Evolutionary conservation across 2,329 filamentous ascomycete species (phyloP).

Genomic region (Claviceps digitariae): DNA sequence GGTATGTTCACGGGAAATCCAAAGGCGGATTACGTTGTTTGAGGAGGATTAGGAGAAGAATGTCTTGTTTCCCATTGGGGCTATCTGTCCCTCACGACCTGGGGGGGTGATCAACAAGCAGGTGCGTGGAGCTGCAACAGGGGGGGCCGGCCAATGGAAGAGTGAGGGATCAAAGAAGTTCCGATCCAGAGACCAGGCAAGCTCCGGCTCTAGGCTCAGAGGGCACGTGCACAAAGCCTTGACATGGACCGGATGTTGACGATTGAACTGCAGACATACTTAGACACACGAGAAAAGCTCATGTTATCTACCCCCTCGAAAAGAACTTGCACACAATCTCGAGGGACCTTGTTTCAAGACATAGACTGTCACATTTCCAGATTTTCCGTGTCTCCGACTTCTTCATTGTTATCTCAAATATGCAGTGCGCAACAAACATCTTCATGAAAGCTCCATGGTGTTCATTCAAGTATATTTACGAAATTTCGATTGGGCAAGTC

Average conservation of each 20-base stretch:
- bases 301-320: no score
- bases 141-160: constrained; percentile 9
- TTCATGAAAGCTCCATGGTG: not conserved
- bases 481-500: not conserved
- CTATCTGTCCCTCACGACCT: constrained; percentile 18
- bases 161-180: constrained; percentile 9
- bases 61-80: constrained; percentile 16
- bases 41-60: constrained; percentile 9
- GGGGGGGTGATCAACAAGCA: not conserved
- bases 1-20: constrained; percentile 10
- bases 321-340: no score
- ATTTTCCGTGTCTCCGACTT: no score
- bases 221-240: not conserved
- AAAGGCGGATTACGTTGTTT: constrained; percentile 8
- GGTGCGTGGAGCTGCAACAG: constrained; percentile 6
- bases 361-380: no score
- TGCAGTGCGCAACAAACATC: not conserved
- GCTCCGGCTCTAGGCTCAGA: not conserved
- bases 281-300: no score
- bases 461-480: not conserved
- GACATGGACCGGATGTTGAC: no score
- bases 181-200: constrained; percentile 6
- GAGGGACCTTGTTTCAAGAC: no score
- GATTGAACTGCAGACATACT: no score
- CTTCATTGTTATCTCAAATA: no score